These are phyloP conservation scores for Nicotiana benthamiana DNA, from an alignment of 257 asterid species.

Conservation along the genomic window DNA sequence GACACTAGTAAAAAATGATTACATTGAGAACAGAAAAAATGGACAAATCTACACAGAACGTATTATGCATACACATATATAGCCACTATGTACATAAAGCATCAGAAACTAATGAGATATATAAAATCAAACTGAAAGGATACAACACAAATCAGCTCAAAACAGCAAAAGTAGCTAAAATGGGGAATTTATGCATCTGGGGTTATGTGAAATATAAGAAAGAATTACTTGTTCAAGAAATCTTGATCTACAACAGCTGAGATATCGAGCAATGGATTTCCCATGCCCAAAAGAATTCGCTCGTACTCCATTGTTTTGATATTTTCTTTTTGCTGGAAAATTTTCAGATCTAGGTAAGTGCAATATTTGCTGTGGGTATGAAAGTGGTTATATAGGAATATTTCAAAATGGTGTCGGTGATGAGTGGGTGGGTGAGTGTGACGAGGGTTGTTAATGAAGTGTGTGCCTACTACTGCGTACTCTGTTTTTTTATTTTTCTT, in stretches of 20 bases:
- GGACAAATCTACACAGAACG: not conserved
- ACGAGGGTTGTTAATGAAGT: not conserved
- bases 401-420: not conserved
- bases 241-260: slow-evolving; percentile 85
- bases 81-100: not conserved
- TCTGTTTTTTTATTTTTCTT: no score
- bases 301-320: slow-evolving; percentile 45
- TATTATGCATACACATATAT: not conserved
- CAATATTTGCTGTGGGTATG: not conserved
- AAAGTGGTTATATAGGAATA: not conserved
- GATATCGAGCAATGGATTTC: slow-evolving; percentile 79
- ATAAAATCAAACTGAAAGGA: not conserved
- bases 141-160: not conserved
- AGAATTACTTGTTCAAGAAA: slow-evolving; percentile 64
- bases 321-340: not conserved
- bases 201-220: not conserved
- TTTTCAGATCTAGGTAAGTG: not conserved
- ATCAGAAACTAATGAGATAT: not conserved
- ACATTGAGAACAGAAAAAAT: not conserved
- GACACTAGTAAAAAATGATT: not conserved
- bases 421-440: not conserved
- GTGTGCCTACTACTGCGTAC: not conserved
- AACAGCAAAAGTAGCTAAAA: not conserved
- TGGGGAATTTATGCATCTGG: not conserved
- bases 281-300: slow-evolving; percentile 86